Evolutionary conservation across 441 rosid species (phyloP).

Genomic region (Manihot esculenta): DNA sequence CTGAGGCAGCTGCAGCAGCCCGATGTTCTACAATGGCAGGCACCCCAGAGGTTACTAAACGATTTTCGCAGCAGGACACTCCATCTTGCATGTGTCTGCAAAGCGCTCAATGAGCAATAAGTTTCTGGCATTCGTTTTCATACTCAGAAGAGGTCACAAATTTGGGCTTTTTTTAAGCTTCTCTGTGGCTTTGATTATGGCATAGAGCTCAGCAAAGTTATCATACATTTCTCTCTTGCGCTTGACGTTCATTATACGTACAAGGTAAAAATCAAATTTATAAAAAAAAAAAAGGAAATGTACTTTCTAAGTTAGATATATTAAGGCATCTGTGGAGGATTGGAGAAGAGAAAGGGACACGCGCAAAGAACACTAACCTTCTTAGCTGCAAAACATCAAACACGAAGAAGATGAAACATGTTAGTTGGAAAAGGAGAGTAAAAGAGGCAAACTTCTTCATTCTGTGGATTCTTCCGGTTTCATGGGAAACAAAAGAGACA

Average conservation of each 20-base stretch:
- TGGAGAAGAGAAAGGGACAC: slow-evolving; percentile 99
- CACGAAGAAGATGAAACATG: slow-evolving; percentile 1
- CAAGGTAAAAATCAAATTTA: neutral
- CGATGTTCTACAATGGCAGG: slow-evolving; percentile 96
- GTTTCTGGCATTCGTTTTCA: slow-evolving; percentile 86
- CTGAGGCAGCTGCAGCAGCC: slow-evolving; percentile 53
- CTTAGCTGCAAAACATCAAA: slow-evolving; percentile 36
- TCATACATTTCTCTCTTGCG: slow-evolving; percentile 97
- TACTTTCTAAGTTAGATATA: slow-evolving; percentile 16
- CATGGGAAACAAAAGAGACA: neutral
- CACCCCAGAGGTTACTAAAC: slow-evolving; percentile 80
- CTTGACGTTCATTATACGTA: slow-evolving; percentile 60
- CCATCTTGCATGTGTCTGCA: slow-evolving; percentile 90
- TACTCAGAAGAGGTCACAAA: slow-evolving; percentile 82
- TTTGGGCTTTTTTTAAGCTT: slow-evolving; percentile 88
- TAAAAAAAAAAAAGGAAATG: neutral
- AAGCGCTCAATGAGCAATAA: slow-evolving; percentile 89
- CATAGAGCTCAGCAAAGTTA: slow-evolving; percentile 91
- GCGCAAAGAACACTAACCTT: slow-evolving; percentile 71
- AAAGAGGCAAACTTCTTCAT: neutral
- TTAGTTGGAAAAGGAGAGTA: neutral
- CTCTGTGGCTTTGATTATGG: slow-evolving; percentile 93
- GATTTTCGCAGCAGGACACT: slow-evolving; percentile 85
- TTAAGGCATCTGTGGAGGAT: slow-evolving; percentile 33
- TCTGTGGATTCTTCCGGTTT: neutral